Percentiles rank a stretch among this genome's conserved stretches.
These are phyloP conservation scores for Boletus rubropictus DNA, from an alignment of 768 basidiomycete species.

Conservation along the genomic window DNA sequence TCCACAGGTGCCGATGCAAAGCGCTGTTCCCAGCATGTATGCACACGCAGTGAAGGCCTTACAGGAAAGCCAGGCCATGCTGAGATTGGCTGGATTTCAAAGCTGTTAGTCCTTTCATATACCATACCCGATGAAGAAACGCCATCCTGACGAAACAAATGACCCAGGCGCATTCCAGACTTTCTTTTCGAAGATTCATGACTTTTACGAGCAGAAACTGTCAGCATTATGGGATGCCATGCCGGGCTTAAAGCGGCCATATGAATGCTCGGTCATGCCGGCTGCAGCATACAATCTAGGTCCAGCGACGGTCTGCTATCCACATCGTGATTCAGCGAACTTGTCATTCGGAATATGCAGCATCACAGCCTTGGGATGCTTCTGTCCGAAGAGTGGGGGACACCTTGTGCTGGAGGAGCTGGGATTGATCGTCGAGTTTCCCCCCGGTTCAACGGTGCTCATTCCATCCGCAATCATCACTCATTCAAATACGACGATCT, in stretches of 20 bases:
- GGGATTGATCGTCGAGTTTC: not conserved
- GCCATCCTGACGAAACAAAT: too few species aligned
- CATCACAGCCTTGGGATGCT: not conserved
- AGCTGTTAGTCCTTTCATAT: too few species aligned
- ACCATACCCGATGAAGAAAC: too few species aligned
- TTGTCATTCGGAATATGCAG: slow-evolving; percentile 2
- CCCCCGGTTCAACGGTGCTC: not conserved
- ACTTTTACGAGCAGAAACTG: too few species aligned
- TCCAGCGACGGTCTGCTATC: not conserved
- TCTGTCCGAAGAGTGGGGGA: not conserved
- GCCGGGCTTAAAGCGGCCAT: not conserved
- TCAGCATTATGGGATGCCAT: too few species aligned
- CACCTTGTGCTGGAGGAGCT: slow-evolving; percentile 1
- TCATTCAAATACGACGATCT: not conserved
- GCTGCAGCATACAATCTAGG: slow-evolving; percentile 1
- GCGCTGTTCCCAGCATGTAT: too few species aligned
- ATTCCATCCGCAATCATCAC: slow-evolving; percentile 1
- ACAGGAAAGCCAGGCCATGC: too few species aligned
- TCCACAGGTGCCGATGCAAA: too few species aligned
- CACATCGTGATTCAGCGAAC: slow-evolving; percentile 1
- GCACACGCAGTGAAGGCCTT: too few species aligned
- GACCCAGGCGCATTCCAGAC: too few species aligned
- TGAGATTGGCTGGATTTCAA: too few species aligned
- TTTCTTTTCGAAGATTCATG: too few species aligned
- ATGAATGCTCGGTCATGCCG: not conserved